phyloP scores from a whole-genome alignment of 371 early-diverging fungal genomes.

The Blakeslea trispora region DNA sequence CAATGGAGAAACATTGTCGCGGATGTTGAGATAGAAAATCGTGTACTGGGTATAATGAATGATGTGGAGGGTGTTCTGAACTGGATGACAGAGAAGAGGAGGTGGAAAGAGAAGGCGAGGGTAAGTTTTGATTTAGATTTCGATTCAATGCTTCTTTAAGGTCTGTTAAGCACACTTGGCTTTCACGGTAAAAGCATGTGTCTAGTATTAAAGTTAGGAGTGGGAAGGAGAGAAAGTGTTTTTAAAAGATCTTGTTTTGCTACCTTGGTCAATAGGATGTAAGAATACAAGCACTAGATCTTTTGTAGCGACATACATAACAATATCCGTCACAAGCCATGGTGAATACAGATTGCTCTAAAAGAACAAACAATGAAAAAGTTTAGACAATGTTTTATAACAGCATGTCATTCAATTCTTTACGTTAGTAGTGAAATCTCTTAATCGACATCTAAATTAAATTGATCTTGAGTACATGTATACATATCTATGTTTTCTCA shows the following conservation, averaged over 20 bases:
- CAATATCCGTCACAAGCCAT: conserved; percentile 56
- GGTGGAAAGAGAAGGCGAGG: background rate
- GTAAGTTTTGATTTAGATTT: background rate
- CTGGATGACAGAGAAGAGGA: background rate
- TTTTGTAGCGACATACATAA: conserved; percentile 62
- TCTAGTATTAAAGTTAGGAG: background rate
- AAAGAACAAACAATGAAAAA: no score
- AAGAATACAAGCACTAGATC: conserved; percentile 58
- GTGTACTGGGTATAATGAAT: background rate
- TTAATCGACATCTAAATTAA: conserved; percentile 30
- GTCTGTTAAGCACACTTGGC: background rate
- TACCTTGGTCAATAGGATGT: conserved; percentile 34
- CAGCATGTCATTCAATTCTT: conserved; percentile 7
- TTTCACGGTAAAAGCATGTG: background rate
- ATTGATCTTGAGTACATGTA: background rate
- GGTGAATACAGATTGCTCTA: background rate
- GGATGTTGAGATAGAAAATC: conserved; percentile 1
- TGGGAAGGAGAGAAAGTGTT: no score
- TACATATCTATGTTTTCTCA: no score
- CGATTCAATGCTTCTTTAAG: background rate
- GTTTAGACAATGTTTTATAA: no score
- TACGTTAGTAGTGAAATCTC: conserved; percentile 15
- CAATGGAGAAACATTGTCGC: conserved; percentile 32
- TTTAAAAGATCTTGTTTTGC: no score
- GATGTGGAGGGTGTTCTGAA: no score